These are phyloP conservation scores for Colletotrichum sp. DNA, from an alignment of 2,329 filamentous ascomycete genomes.

Conservation along the genomic window DNA sequence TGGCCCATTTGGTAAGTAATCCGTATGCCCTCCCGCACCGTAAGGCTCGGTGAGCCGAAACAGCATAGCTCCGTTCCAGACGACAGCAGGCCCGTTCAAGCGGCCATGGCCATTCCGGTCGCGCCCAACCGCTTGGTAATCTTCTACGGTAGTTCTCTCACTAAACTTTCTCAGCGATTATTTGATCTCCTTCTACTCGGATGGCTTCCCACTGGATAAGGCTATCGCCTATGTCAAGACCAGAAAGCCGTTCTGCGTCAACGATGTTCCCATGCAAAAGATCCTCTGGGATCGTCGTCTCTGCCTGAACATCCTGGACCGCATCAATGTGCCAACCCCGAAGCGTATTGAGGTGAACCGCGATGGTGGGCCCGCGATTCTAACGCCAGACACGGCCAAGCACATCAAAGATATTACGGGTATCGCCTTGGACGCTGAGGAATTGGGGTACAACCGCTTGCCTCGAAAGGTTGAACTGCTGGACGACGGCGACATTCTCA, in stretches of 20 bases:
- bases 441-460: conserved; percentile 58
- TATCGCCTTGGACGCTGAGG: conserved; percentile 70
- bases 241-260: conserved; percentile 95
- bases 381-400: conserved; percentile 80
- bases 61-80: conserved; percentile 32
- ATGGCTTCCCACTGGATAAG: conserved; percentile 95
- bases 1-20: conserved; percentile 81
- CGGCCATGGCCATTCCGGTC: neutral
- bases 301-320: conserved; percentile 86
- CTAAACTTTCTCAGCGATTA: conserved; percentile 68
- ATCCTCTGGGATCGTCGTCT: conserved; percentile 94
- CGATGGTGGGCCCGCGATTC: conserved; percentile 83
- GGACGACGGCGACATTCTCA: conserved; percentile 88
- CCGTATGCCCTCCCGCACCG: neutral
- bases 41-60: conserved; percentile 37
- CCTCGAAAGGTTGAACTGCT: conserved; percentile 80
- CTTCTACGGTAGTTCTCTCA: neutral
- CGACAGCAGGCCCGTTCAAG: neutral
- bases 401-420: conserved; percentile 83
- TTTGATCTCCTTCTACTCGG: conserved; percentile 96
- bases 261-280: conserved; percentile 97
- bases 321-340: conserved; percentile 88
- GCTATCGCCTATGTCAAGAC: conserved; percentile 94
- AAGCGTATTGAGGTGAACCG: conserved; percentile 88
- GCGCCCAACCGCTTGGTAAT: neutral